phyloP scores from a whole-genome alignment of 495 filamentous ascomycete genomes.

The Penicillium longicatenatum region DNA sequence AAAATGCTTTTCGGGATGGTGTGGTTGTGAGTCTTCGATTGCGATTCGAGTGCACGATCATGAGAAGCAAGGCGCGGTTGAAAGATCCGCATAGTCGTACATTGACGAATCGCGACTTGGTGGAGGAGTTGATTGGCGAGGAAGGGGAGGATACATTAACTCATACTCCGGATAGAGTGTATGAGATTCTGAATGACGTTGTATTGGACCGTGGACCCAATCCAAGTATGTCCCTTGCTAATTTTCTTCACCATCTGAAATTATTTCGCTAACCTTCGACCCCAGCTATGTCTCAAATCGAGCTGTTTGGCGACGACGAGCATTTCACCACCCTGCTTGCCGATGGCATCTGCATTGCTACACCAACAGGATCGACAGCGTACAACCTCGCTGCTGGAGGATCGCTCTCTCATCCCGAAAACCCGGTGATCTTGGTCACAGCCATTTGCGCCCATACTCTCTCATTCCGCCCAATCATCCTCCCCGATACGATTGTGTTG shows the following conservation, averaged over 20 bases:
- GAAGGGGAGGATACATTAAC: constrained; percentile 78
- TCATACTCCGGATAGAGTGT: constrained; percentile 76
- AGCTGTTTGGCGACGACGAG: constrained; percentile 93
- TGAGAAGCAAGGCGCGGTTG: constrained; percentile 65
- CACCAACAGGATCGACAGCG: constrained; percentile 90
- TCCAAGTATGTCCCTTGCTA: constrained; percentile 64
- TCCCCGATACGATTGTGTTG: constrained; percentile 92
- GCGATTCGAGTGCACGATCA: constrained; percentile 92
- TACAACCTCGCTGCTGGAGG: constrained; percentile 98
- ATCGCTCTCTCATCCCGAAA: constrained; percentile 93
- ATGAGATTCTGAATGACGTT: constrained; percentile 89
- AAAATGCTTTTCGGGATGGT: constrained; percentile 74
- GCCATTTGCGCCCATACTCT: constrained; percentile 96
- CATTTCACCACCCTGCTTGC: constrained; percentile 87
- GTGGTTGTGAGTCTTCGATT: constrained; percentile 86
- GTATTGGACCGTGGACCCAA: constrained; percentile 92
- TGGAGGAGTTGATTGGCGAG: constrained; percentile 86
- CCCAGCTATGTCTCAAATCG: constrained; percentile 80
- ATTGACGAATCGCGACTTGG: constrained; percentile 61
- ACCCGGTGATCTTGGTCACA: constrained; percentile 93
- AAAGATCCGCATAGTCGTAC: constrained; percentile 25
- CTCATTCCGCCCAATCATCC: constrained; percentile 91
- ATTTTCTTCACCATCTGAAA: background rate
- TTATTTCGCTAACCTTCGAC: constrained; percentile 2
- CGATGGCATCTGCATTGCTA: constrained; percentile 88